Conservation (phyloP, 2,329 filamentous ascomycete genomes). For the Penicillium sp. region DNA sequence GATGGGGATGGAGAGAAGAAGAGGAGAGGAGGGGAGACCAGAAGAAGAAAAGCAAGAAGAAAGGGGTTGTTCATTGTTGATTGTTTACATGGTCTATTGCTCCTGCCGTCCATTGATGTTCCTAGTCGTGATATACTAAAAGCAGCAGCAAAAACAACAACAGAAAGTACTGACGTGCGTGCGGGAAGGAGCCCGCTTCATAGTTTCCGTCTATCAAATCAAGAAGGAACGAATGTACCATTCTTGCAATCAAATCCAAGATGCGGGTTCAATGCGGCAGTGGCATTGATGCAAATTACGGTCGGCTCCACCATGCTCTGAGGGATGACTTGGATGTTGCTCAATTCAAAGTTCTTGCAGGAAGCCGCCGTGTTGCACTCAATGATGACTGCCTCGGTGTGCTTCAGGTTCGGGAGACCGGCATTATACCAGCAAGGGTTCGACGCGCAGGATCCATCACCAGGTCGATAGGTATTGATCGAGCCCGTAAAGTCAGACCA, state of each 20-base stretch:
- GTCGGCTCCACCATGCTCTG: conserved; percentile 38
- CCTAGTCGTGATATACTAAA: not conserved
- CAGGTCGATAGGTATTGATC: conserved; percentile 51
- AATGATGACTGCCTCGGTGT: conserved; percentile 51
- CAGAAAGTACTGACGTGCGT: too few relatives aligned
- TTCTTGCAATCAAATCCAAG: conserved; percentile 46
- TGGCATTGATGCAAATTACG: conserved; percentile 47
- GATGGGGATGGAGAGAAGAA: conserved; percentile 11
- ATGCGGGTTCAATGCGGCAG: conserved; percentile 40
- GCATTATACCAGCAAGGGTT: conserved; percentile 54
- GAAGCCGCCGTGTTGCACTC: conserved; percentile 51
- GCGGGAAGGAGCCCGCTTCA: not conserved
- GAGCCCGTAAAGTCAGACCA: conserved; percentile 52
- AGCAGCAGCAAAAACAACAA: not conserved
- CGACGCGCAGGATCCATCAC: conserved; percentile 52
- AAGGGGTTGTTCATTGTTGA: not conserved
- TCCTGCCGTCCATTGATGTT: not conserved
- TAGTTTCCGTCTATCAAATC: not conserved
- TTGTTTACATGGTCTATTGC: conserved; percentile 9
- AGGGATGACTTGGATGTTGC: conserved; percentile 43
- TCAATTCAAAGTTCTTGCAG: conserved; percentile 45
- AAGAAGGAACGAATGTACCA: conserved; percentile 37
- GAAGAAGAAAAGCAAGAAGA: not conserved
- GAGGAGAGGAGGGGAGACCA: conserved; percentile 5
- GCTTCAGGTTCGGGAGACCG: conserved; percentile 46